Percentiles rank a stretch among this genome's conserved stretches.
phyloP scores from a whole-genome alignment of 805 yeast genomes.

The Debaryomyces hansenii region DNA sequence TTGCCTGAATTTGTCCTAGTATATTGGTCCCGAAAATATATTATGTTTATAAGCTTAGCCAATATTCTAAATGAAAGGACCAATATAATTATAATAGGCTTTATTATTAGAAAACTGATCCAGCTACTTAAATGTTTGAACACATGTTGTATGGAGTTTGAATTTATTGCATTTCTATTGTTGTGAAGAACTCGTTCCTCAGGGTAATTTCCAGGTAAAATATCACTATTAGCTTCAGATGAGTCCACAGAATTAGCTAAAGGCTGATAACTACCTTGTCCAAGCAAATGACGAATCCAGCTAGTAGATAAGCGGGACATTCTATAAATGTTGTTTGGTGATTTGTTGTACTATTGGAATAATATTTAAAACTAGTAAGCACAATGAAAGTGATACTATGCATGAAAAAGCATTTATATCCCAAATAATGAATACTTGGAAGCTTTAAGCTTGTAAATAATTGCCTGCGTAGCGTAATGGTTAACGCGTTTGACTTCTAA shows the following conservation, averaged over 20 bases:
- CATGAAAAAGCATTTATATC: too few species aligned
- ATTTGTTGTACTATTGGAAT: too few species aligned
- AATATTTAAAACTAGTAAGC: too few species aligned
- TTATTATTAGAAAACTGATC: conserved; percentile 16
- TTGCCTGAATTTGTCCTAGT: conserved; percentile 4
- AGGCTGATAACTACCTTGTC: conserved; percentile 7
- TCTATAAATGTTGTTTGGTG: neutral
- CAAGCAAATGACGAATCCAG: conserved; percentile 11
- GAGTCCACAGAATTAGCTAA: conserved; percentile 4
- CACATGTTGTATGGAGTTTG: conserved; percentile 12
- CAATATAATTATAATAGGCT: conserved; percentile 25
- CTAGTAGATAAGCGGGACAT: conserved; percentile 3
- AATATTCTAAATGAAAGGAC: conserved; percentile 21
- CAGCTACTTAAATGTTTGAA: conserved; percentile 2
- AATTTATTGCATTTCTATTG: conserved; percentile 15
- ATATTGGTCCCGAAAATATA: conserved; percentile 24
- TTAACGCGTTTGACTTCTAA: conserved; percentile 68
- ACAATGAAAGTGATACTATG: too few species aligned
- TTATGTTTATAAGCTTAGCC: conserved; percentile 20
- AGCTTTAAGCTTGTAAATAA: neutral
- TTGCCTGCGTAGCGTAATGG: conserved; percentile 55
- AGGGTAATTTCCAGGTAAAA: conserved; percentile 25
- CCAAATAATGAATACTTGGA: too few species aligned
- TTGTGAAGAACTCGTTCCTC: conserved; percentile 10
- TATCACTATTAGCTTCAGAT: neutral